Percentiles rank a stretch among this genome's conserved stretches.
These are phyloP conservation scores for Solanum chiquidenum DNA, from an alignment of 257 asterid species.

Conservation along the genomic window DNA sequence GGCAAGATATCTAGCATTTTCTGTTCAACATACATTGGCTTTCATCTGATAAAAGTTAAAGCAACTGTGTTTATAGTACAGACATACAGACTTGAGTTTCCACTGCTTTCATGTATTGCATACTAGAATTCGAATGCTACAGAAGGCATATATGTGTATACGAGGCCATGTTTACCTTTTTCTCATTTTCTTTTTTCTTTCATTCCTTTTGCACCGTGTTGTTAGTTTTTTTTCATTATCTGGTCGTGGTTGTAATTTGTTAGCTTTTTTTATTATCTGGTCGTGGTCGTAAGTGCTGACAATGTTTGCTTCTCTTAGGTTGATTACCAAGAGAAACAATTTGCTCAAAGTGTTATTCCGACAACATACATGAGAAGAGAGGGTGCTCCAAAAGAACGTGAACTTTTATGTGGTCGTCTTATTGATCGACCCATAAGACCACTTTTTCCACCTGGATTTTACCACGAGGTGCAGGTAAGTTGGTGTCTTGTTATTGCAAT, in stretches of 20 bases:
- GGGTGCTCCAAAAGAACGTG: conserved; percentile 98
- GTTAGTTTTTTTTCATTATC: neutral
- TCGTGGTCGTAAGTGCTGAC: neutral
- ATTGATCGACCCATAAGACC: conserved; percentile 96
- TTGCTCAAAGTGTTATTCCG: conserved; percentile 90
- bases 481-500: neutral
- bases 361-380: conserved; percentile 87
- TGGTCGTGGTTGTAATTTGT: neutral
- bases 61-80: neutral
- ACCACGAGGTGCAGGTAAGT: conserved; percentile 90
- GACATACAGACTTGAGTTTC: neutral
- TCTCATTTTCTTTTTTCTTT: neutral
- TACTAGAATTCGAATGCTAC: neutral
- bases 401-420: conserved; percentile 87
- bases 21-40: neutral
- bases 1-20: neutral
- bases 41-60: neutral
- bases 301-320: conserved; percentile 41
- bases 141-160: neutral
- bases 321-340: conserved; percentile 94
- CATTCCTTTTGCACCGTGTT: neutral
- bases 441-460: conserved; percentile 88
- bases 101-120: neutral
- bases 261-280: neutral
- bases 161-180: neutral